phyloP scores from a whole-genome alignment of 768 basidiomycete species.

The Gymnopilus junonius region DNA sequence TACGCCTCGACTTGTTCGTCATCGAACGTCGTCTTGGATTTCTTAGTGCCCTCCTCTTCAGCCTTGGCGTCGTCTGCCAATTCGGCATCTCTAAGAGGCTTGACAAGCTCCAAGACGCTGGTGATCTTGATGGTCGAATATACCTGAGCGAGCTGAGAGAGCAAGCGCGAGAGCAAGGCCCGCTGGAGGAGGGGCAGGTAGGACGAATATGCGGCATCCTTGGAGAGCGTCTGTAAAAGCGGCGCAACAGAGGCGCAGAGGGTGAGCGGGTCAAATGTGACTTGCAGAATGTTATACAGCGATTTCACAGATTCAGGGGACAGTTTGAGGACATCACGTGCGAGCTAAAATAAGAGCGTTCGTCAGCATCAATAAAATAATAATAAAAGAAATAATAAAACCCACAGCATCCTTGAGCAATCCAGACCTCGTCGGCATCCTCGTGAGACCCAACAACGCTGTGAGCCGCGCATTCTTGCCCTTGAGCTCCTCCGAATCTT shows the following conservation, averaged over 20 bases:
- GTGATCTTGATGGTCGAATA: slow-evolving; percentile 86
- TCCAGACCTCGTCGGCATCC: slow-evolving; percentile 85
- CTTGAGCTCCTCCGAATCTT: slow-evolving; percentile 49
- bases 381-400: slow-evolving; percentile 15
- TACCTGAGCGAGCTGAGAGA: slow-evolving; percentile 90
- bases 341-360: slow-evolving; percentile 51
- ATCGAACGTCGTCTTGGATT: slow-evolving; percentile 46
- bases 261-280: slow-evolving; percentile 90
- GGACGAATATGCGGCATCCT: slow-evolving; percentile 66
- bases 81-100: slow-evolving; percentile 66
- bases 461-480: slow-evolving; percentile 81
- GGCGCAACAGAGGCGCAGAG: slow-evolving; percentile 82
- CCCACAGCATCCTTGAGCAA: slow-evolving; percentile 87
- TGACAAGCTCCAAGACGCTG: slow-evolving; percentile 77
- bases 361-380: slow-evolving; percentile 8
- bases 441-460: slow-evolving; percentile 81
- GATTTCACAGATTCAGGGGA: slow-evolving; percentile 73
- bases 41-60: background rate
- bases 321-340: slow-evolving; percentile 81
- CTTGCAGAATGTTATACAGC: slow-evolving; percentile 89
- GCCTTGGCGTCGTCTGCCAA: slow-evolving; percentile 38
- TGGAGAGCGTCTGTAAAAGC: slow-evolving; percentile 64
- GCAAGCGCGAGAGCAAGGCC: slow-evolving; percentile 88
- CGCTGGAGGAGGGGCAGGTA: slow-evolving; percentile 91
- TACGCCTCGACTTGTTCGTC: slow-evolving; percentile 88